A percentile compares a stretch with the other conserved stretches of the same genome.
Conservation (phyloP, 2,329 filamentous ascomycete genomes). For the Cladophialophora bantiana region DNA sequence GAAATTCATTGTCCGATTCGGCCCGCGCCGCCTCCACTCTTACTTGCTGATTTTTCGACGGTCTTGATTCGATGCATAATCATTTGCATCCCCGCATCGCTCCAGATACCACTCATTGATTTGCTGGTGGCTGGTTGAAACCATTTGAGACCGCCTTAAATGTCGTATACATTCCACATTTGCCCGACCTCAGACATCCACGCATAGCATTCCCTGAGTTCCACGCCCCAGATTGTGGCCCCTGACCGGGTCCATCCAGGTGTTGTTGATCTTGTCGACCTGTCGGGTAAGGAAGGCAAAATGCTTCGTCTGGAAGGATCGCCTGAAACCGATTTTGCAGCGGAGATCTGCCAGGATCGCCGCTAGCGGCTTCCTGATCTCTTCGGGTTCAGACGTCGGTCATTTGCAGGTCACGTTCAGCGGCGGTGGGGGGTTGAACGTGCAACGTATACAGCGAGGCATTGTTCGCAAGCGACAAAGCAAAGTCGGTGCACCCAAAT, state of each 20-base stretch:
- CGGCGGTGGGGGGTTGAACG: conserved; percentile 10
- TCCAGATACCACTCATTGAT: too few species aligned
- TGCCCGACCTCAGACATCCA: background rate
- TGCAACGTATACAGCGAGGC: conserved; percentile 27
- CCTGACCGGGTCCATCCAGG: background rate
- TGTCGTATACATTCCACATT: background rate
- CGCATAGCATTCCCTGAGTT: background rate
- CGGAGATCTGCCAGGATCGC: background rate
- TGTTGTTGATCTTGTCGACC: background rate
- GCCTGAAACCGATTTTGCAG: background rate
- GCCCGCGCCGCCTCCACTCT: too few species aligned
- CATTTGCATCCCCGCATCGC: too few species aligned
- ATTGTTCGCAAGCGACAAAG: conserved; percentile 17
- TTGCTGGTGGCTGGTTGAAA: too few species aligned
- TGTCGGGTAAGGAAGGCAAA: background rate
- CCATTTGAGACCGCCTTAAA: too few species aligned
- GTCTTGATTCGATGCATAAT: too few species aligned
- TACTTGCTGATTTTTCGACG: too few species aligned
- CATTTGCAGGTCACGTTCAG: conserved; percentile 27
- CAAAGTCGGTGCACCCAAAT: conserved; percentile 45
- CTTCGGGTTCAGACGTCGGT: conserved; percentile 22
- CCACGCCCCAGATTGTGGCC: background rate
- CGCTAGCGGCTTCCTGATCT: background rate
- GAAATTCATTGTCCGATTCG: too few species aligned
- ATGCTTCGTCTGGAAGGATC: background rate